phyloP scores from a whole-genome alignment of 768 basidiomycete species.

The Russula emetica region DNA sequence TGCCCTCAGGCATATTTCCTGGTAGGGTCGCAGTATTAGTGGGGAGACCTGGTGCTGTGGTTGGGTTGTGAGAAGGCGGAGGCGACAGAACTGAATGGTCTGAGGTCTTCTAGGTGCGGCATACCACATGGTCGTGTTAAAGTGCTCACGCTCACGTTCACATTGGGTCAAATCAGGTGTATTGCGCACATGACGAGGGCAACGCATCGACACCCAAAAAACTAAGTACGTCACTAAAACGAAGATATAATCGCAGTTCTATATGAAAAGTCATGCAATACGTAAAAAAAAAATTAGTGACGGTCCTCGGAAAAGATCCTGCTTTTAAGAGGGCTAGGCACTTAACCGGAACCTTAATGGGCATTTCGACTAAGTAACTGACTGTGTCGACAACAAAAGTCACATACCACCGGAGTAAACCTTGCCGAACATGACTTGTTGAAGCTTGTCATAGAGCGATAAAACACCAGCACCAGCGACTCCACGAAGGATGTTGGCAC shows the following conservation, averaged over 20 bases:
- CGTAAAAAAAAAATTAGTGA: slow-evolving; percentile 34
- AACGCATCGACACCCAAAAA: slow-evolving; percentile 28
- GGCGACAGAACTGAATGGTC: background rate
- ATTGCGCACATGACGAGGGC: slow-evolving; percentile 17
- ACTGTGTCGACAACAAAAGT: background rate
- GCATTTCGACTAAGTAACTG: background rate
- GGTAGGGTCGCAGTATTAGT: slow-evolving; percentile 75
- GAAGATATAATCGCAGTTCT: slow-evolving; percentile 36
- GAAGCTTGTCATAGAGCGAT: slow-evolving; percentile 98
- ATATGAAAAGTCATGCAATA: slow-evolving; percentile 34
- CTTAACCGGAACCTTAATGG: slow-evolving; percentile 42
- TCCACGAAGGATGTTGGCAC: slow-evolving; percentile 90
- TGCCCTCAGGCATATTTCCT: slow-evolving; percentile 71
- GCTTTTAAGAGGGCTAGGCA: slow-evolving; percentile 27
- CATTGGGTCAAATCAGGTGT: slow-evolving; percentile 14
- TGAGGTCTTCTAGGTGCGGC: background rate
- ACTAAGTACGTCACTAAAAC: slow-evolving; percentile 28
- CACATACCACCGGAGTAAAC: slow-evolving; percentile 91
- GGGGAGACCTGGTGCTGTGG: slow-evolving; percentile 15
- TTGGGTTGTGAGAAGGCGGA: slow-evolving; percentile 1
- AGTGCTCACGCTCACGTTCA: background rate
- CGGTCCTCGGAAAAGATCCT: slow-evolving; percentile 23
- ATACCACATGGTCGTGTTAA: slow-evolving; percentile 2
- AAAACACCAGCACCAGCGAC: slow-evolving; percentile 99
- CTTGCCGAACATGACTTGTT: slow-evolving; percentile 95